Evolutionary conservation across 2,329 filamentous ascomycete species (phyloP), one percentile per base, ranked within the genome.

Genomic region (Fusarium redolens): DNA sequence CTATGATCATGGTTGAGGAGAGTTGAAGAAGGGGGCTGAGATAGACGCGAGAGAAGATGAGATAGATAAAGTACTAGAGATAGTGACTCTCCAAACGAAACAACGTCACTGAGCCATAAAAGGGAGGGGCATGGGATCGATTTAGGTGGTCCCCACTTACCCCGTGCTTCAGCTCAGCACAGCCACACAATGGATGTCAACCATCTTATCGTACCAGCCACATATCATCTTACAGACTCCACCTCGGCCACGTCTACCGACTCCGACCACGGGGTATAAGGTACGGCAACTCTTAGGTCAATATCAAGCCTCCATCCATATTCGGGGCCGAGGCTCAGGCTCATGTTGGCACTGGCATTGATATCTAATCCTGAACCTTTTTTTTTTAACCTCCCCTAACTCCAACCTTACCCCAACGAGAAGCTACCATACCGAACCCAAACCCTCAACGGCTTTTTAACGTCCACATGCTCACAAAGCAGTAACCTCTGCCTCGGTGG

Each of bases 1-100:
- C 71, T 61, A 71, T 41, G 50, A 78, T 61, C 76, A 78, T 78
- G 54, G 60, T 65, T 65, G 51, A 61, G 33, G 57, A 37, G 25
- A 45, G 40, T 61, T 59, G 35, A 60, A 65, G 48, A n/a, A 51
- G 55, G 28, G 41, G 17, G 30, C 25, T 68, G 28, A 63, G 65
- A 63, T 52, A 43, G 61, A 54, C 40, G 14, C 14, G 47, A 31
- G 47, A 50, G 17, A 17, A 63, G 22, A 30, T 41, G 48, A 28
- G 28, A n/a, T 55, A 51, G 47, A 51, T 60, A 30, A 45, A 30
- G 52, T 61, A 45, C 25, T 44, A 17, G 41, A 52, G 62, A 48
- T 65, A 48, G 41, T 50, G 48, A 45, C 35, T 57, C 43, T 58
- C 40, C 20, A 22, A 18, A 30, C 51, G 31, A 58, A 68, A 68